These are phyloP conservation scores for Talaromyces amestolkiae DNA, from an alignment of 2,329 filamentous ascomycete genomes.

Conservation along the genomic window DNA sequence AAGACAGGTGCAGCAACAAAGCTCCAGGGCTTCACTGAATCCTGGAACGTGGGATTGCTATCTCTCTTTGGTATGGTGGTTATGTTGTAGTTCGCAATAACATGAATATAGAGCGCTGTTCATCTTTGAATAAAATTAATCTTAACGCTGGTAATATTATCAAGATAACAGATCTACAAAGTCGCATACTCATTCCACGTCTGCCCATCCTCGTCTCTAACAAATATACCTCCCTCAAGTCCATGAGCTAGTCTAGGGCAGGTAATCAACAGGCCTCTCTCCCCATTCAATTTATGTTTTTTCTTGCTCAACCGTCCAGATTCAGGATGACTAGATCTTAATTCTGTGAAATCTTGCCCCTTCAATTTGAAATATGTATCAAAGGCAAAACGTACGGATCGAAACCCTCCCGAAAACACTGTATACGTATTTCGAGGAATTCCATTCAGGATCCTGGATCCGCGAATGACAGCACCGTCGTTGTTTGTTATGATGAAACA, in stretches of 20 bases:
- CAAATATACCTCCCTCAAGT: not conserved
- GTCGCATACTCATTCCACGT: not conserved
- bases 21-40: not conserved
- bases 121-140: not conserved
- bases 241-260: not conserved
- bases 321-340: not conserved
- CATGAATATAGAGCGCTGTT: not conserved
- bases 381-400: not conserved
- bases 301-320: not conserved
- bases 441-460: not conserved
- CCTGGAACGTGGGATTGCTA: slow-evolving; percentile 1
- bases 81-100: not conserved
- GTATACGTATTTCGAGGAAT: not conserved
- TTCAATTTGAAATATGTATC: not conserved
- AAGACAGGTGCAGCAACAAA: not conserved
- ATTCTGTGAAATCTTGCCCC: not conserved
- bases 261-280: not conserved
- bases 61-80: not conserved
- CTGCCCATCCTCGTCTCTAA: not conserved
- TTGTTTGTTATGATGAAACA: not conserved
- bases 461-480: not conserved
- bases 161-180: not conserved
- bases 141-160: no score
- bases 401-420: not conserved
- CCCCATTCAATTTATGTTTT: not conserved